Percentiles rank a stretch among this genome's conserved stretches.
These are phyloP conservation scores for Rusavskia elegans DNA, from an alignment of 495 filamentous ascomycete genomes.

Conservation along the genomic window DNA sequence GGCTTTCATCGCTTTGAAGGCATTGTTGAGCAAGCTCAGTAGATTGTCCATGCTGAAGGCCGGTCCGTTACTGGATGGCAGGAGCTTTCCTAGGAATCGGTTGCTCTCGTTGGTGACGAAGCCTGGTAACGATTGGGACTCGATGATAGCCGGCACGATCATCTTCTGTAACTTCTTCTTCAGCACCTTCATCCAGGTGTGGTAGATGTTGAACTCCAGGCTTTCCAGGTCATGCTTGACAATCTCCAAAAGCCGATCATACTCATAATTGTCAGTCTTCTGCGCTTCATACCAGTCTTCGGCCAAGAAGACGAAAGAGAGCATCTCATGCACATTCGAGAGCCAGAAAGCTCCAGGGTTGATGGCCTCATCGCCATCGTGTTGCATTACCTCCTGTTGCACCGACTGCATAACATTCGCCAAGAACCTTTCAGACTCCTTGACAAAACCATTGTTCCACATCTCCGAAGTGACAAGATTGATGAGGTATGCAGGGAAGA, in stretches of 20 bases:
- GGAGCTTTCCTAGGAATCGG: conserved; percentile 90
- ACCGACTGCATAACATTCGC: conserved; percentile 99
- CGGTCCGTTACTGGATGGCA: conserved; percentile 72
- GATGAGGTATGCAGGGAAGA: conserved; percentile 97
- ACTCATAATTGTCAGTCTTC: conserved; percentile 98
- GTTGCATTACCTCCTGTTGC: conserved; percentile 97
- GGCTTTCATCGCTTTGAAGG: conserved; percentile 94
- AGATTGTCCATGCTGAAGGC: conserved; percentile 99
- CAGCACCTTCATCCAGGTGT: conserved; percentile 99
- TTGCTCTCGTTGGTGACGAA: conserved; percentile 98
- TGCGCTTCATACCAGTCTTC: conserved; percentile 99
- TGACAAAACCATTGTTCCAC: conserved; percentile 99
- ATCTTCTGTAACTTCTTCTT: conserved; percentile 99
- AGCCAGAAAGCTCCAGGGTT: conserved; percentile 98
- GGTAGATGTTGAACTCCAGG: conserved; percentile 99
- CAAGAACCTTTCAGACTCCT: conserved; percentile 96
- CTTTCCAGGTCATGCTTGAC: conserved; percentile 98
- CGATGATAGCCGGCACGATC: conserved; percentile 98
- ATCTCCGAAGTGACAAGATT: conserved; percentile 98
- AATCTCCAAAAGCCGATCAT: conserved; percentile 92
- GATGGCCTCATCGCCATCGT: conserved; percentile 92
- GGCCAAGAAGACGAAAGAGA: conserved; percentile 97
- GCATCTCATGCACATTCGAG: conserved; percentile 98
- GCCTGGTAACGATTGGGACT: conserved; percentile 92
- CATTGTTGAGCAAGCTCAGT: conserved; percentile 87